Percentiles rank a stretch among this genome's conserved stretches.
These are phyloP conservation scores for Carex myosuroides DNA, from an alignment of 176 grass and related monocot species.

Conservation along the genomic window DNA sequence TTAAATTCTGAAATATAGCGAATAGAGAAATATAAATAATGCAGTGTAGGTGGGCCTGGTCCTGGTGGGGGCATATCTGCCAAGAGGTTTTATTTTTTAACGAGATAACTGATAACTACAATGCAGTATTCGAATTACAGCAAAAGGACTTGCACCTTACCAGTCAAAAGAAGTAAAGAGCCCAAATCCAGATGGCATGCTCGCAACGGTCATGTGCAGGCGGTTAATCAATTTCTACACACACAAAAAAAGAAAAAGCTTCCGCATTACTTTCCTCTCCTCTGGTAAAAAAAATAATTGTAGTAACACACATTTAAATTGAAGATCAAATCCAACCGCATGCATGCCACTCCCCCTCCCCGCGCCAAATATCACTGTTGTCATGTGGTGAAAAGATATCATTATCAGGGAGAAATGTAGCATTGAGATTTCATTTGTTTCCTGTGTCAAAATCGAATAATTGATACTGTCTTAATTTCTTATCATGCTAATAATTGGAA, in stretches of 20 bases:
- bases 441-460: background rate
- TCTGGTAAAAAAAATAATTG: background rate
- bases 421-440: background rate
- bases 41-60: too few species aligned
- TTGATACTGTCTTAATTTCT: background rate
- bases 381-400: background rate
- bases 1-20: too few species aligned
- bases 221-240: background rate
- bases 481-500: background rate
- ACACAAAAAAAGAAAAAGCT: background rate
- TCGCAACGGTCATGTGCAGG: background rate
- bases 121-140: background rate
- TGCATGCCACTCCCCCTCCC: too few species aligned
- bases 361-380: background rate
- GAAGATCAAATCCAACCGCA: too few species aligned
- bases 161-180: background rate
- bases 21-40: too few species aligned
- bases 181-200: background rate
- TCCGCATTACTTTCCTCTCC: background rate
- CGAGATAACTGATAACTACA: background rate
- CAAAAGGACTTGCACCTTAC: background rate
- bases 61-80: background rate
- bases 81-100: background rate
- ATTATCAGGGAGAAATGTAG: background rate
- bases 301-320: too few species aligned